Base-by-base conservation (phyloP, 768 basidiomycete genomes). In the Boletellus ananas region DNA sequence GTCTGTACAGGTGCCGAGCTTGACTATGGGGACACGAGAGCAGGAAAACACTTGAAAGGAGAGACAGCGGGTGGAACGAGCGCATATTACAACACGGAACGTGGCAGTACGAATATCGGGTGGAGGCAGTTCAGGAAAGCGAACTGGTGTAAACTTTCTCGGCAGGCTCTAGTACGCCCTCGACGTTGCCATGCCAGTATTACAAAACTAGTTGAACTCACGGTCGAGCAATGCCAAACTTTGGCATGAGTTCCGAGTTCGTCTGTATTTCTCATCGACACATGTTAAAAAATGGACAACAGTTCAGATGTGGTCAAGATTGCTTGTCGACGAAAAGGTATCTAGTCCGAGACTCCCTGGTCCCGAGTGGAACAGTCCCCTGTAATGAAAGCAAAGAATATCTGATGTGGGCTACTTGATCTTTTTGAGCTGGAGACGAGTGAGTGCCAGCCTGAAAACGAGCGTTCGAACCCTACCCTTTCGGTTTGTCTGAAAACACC, bases 401-500 rank as follows among this genome's bases (percentile, higher is more conserved):
- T n/a, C n/a, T n/a, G 40, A 25, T 11, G 11, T 43, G n/a, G 11
- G 35, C 50, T 66, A 84, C 65, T 80, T 80, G 62, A 85, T 79
- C 56, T 64, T 77, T 69, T 81, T 84, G 67, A 84, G 79, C 83
- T 84, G 51, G 41, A 56, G 25, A 38, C 18, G 29, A 39, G 45
- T 49, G 33, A 56, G 43, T 61, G 44, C 43, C 25, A 11, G 49
- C 9, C 38, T 33, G 33, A 44, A 42, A 52, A 49, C 0, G 23
- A 79, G 34, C 49, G 36, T 4, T 25, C 78, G 34, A 16, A 27
- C n/a, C 56, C 56, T 60, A 96, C 87, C 62, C 81, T 80, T 64
- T 90, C 82, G 3, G 93, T 96, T 68, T 90, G 93, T 70, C 76
- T 78, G 74, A 80, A 78, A 57, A 98, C 79, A 54, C 77, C 83